Conservation (phyloP, 202 grass and related monocot species). For the Zizania palustris region DNA sequence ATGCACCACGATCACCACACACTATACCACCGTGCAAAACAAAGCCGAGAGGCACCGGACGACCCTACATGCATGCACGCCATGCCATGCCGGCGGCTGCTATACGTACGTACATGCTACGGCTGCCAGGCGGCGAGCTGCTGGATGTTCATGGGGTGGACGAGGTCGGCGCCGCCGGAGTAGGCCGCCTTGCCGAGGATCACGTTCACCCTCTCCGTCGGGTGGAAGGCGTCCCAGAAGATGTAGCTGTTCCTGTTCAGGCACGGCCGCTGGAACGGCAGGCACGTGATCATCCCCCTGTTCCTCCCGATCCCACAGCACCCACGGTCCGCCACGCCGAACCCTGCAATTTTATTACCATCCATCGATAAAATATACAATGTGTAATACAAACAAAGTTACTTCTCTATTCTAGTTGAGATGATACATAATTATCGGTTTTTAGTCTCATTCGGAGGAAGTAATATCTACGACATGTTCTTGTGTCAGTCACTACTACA, state of each 20-base stretch:
- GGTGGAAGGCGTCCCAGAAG: conserved; percentile 99
- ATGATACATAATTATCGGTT: no score
- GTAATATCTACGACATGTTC: no score
- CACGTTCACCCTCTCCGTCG: conserved; percentile 81
- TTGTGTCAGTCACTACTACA: no score
- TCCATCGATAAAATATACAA: no score
- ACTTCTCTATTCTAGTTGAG: no score
- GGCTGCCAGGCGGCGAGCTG: conserved; percentile 69
- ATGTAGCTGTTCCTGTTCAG: conserved; percentile 70
- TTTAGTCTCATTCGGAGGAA: no score
- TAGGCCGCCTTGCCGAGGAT: conserved; percentile 69
- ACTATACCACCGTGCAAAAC: neutral
- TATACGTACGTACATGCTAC: neutral
- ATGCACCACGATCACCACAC: neutral
- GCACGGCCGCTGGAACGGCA: conserved; percentile 83
- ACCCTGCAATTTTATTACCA: conserved; percentile 43
- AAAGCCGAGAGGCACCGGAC: no score
- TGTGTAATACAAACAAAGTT: no score
- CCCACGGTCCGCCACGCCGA: conserved; percentile 71
- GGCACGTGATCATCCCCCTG: conserved; percentile 86
- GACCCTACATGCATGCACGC: neutral
- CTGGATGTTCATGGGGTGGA: conserved; percentile 82
- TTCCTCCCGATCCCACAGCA: conserved; percentile 91
- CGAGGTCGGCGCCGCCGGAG: conserved; percentile 56
- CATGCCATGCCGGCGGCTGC: no score